Evolutionary conservation across 805 yeast species (phyloP), one percentile per base, ranked within the genome.

Genomic region (Cyberlindnera suaveolens): DNA sequence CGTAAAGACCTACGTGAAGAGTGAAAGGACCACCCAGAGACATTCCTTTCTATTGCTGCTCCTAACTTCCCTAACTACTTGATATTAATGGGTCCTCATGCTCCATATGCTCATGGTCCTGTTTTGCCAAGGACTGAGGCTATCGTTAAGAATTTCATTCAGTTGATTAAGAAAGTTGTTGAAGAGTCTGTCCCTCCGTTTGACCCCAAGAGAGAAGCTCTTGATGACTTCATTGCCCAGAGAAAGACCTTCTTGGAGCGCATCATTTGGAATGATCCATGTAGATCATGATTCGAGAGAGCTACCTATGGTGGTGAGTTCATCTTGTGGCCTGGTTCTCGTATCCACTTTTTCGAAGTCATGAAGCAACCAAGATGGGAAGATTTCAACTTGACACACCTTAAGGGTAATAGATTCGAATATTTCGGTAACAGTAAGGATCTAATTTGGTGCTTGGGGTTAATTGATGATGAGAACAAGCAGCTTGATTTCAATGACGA

Each of bases 231-330:
- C 58, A 85, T 91, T 40, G 78, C 91, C 45, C 98, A 91, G 67
- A 82, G 98, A 68, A 82, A 98, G 68, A 80, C 98, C 70, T 91
- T 98, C 97, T 75, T 91, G 49, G 91, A 91, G 63, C 98, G 99
- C 60, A 95, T 98, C 3, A 32, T 36, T 14, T 36, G 38, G 38
- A 36, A 27, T 26, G 38, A 36, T 15, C 38, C 38, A 27, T 36
- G 38, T 26, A 36, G 38, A 36, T 36, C 38, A 5, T 36, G 38
- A 32, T 36, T 36, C 38, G 27, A 36, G 31, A 30, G 27, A 15
- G 38, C 31, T 23, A 36, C 38, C 8, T 36, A 36, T 10, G 38
- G 27, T 26, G 38, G 38, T 23, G 38, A 36, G 31, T 26, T 36
- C 3, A 36, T 36, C 32, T 27, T 36, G 38, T 36, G 38, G 38